A percentile compares a stretch with the other conserved stretches of the same genome.
Evolutionary conservation across 2,329 filamentous ascomycete genomes (phyloP).

Genomic region (Periconia macrospinosa): DNA sequence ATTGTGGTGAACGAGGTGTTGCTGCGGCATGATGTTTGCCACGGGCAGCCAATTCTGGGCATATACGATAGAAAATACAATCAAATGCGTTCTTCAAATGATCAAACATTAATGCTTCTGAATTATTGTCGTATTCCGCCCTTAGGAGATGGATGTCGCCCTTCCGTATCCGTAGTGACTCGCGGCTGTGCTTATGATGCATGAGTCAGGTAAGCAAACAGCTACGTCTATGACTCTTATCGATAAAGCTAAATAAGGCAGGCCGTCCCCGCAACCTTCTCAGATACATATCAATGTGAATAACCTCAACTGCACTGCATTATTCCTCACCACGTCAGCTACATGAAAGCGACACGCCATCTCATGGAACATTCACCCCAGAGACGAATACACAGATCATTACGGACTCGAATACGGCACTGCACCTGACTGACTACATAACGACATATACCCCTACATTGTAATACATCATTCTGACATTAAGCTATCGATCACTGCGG

Average conservation of each 20-base stretch:
- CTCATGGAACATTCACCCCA: slow-evolving; percentile 35
- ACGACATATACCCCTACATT: slow-evolving; percentile 12
- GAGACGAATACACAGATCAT: slow-evolving; percentile 14
- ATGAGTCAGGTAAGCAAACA: not conserved
- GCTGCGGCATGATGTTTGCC: slow-evolving; percentile 21
- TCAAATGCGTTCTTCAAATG: not conserved
- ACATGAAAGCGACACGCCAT: slow-evolving; percentile 28
- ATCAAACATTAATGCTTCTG: too few species aligned
- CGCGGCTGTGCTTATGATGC: slow-evolving; percentile 3
- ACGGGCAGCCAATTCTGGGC: not conserved
- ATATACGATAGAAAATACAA: not conserved
- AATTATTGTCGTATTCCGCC: slow-evolving; percentile 2
- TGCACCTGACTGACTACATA: slow-evolving; percentile 17
- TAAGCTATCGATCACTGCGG: not conserved
- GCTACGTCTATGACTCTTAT: slow-evolving; percentile 1
- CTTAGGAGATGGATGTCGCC: not conserved
- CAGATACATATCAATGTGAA: not conserved
- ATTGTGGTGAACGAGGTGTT: slow-evolving; percentile 65
- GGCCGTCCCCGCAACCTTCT: not conserved
- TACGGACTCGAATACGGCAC: slow-evolving; percentile 25
- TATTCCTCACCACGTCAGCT: not conserved
- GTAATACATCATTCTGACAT: not conserved
- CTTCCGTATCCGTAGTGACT: not conserved
- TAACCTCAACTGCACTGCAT: not conserved
- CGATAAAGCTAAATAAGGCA: slow-evolving; percentile 17